These are phyloP conservation scores for Xenoacremonium recifei DNA, from an alignment of 2,329 filamentous ascomycete genomes.

Conservation along the genomic window DNA sequence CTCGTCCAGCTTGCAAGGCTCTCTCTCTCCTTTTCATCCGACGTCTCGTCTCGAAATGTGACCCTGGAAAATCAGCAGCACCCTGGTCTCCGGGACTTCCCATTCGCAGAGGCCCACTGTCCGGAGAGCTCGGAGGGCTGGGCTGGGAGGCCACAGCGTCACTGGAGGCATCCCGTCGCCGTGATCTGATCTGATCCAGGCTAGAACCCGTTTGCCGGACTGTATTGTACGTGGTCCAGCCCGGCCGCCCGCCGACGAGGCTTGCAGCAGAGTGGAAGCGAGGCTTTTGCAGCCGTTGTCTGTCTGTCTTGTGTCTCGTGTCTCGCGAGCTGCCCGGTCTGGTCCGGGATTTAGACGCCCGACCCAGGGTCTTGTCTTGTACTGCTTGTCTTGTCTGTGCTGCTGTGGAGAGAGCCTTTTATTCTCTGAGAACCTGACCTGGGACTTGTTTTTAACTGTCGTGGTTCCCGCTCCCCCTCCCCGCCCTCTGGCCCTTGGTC, in stretches of 20 bases:
- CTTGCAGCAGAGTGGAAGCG: too few relatives aligned
- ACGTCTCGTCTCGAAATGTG: neutral
- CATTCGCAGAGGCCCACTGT: slow-evolving; percentile 22
- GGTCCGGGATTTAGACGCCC: neutral
- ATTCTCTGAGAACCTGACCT: too few relatives aligned
- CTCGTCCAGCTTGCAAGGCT: neutral
- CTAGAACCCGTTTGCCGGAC: too few relatives aligned
- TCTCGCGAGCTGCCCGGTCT: too few relatives aligned
- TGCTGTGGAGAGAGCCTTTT: too few relatives aligned
- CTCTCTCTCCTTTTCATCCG: neutral
- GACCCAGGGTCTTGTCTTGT: neutral
- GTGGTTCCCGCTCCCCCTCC: neutral
- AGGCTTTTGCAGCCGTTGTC: too few relatives aligned
- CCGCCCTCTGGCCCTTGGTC: neutral
- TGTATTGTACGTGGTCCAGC: too few relatives aligned
- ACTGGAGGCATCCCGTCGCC: too few relatives aligned
- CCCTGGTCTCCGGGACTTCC: slow-evolving; percentile 21
- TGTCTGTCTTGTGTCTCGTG: too few relatives aligned
- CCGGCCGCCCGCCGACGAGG: too few relatives aligned
- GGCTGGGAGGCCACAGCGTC: too few relatives aligned
- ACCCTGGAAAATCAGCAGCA: neutral
- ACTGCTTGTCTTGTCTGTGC: neutral
- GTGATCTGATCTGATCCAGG: too few relatives aligned
- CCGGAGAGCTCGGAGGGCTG: slow-evolving; percentile 28
- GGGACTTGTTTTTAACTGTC: neutral